Percentiles rank a stretch among this genome's conserved stretches.
phyloP scores from a whole-genome alignment of 2,329 filamentous ascomycete genomes.

The Sphaerostilbella broomeana region DNA sequence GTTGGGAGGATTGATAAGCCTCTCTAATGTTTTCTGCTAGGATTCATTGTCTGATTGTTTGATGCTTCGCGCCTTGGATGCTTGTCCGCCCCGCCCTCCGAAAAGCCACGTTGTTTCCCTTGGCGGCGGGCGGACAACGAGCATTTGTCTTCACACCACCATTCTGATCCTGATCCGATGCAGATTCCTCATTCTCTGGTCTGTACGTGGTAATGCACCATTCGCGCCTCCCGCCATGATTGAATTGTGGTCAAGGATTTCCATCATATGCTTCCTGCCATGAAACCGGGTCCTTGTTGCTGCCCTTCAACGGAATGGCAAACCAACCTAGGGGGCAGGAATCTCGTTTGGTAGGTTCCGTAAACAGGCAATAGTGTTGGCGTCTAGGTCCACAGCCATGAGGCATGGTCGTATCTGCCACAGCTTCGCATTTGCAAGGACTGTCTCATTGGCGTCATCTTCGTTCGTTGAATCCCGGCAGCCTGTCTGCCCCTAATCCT shows the following conservation, averaged over 20 bases:
- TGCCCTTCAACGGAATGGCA: no score
- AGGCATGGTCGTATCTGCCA: no score
- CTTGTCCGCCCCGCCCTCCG: not conserved
- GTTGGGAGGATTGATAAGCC: no score
- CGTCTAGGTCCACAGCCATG: no score
- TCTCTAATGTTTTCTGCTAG: no score
- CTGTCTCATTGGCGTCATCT: conserved; percentile 7
- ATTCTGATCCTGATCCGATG: not conserved
- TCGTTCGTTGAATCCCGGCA: no score
- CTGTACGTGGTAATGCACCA: not conserved
- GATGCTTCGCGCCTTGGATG: not conserved
- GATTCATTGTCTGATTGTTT: not conserved
- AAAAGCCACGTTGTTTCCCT: conserved; percentile 12
- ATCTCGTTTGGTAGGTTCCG: no score
- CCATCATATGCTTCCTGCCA: not conserved
- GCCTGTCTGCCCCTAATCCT: no score
- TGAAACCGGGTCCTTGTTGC: not conserved
- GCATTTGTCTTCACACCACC: conserved; percentile 7
- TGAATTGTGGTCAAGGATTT: not conserved
- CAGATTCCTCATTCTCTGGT: not conserved
- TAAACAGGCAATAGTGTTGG: no score
- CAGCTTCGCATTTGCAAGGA: no score
- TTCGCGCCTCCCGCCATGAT: not conserved
- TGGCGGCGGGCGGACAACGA: conserved; percentile 6
- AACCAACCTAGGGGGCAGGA: no score